phyloP scores from a whole-genome alignment of 2,329 filamentous ascomycete species.

The Geosmithia flava region DNA sequence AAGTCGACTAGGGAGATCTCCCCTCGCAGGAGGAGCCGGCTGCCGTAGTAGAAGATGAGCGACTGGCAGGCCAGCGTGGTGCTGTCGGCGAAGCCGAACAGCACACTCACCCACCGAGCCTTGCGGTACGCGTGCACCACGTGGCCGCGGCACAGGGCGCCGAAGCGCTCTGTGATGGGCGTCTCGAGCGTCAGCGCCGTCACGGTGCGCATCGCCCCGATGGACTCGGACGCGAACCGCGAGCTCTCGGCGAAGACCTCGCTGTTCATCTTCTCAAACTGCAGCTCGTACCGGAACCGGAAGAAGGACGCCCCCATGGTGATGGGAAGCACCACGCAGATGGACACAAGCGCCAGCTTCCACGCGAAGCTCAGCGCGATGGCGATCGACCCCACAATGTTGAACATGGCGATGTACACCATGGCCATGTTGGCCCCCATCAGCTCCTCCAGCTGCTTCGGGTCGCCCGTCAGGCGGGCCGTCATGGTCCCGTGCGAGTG shows the following conservation, averaged over 20 bases:
- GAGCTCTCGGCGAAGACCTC: slow-evolving; percentile 60
- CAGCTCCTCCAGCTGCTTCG: slow-evolving; percentile 48
- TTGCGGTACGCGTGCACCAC: slow-evolving; percentile 46
- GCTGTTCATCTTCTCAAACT: slow-evolving; percentile 57
- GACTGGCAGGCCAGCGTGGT: slow-evolving; percentile 51
- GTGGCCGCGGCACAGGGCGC: slow-evolving; percentile 43
- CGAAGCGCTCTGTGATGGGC: slow-evolving; percentile 49
- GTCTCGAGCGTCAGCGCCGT: slow-evolving; percentile 58
- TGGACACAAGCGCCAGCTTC: slow-evolving; percentile 60
- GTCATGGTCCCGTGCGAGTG: slow-evolving; percentile 50
- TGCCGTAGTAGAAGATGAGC: slow-evolving; percentile 55
- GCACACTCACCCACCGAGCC: slow-evolving; percentile 46
- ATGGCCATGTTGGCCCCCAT: slow-evolving; percentile 53
- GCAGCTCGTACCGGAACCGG: slow-evolving; percentile 44
- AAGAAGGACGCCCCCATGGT: slow-evolving; percentile 34
- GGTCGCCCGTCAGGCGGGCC: slow-evolving; percentile 40
- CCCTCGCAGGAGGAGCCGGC: slow-evolving; percentile 37
- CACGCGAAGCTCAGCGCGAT: slow-evolving; percentile 64
- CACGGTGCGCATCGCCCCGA: slow-evolving; percentile 63
- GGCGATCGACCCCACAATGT: slow-evolving; percentile 48
- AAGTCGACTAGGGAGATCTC: slow-evolving; percentile 36
- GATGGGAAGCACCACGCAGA: slow-evolving; percentile 46
- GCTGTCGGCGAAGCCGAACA: slow-evolving; percentile 61
- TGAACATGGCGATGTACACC: slow-evolving; percentile 50
- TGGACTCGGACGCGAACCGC: slow-evolving; percentile 62